phyloP scores from a whole-genome alignment of 108 stramenopile species.

The Stephanodiscus triporus region DNA sequence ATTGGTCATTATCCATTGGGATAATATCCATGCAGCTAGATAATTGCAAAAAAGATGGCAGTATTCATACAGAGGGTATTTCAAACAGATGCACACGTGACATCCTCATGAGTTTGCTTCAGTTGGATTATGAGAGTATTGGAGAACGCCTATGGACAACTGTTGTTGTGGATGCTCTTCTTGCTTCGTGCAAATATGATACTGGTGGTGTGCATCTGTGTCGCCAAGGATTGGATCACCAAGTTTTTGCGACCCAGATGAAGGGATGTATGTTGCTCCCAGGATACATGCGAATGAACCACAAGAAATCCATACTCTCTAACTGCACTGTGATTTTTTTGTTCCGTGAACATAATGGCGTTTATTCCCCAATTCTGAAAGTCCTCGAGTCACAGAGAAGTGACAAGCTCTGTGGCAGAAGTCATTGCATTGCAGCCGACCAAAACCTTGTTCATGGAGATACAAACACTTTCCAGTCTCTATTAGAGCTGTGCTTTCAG shows the following conservation, averaged over 20 bases:
- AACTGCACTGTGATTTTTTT: conserved; percentile 2
- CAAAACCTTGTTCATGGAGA: conserved; percentile 62
- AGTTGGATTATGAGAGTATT: conserved; percentile 70
- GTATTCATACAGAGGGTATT: conserved; percentile 24
- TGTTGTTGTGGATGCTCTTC: conserved; percentile 68
- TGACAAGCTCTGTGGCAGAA: conserved; percentile 28
- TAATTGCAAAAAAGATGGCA: conserved; percentile 16
- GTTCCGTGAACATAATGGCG: conserved; percentile 5
- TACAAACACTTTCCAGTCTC: conserved; percentile 43
- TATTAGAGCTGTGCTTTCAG: conserved; percentile 61
- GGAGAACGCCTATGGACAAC: conserved; percentile 71
- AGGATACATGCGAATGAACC: conserved; percentile 12
- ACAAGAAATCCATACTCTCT: not conserved
- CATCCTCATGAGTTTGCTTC: conserved; percentile 61
- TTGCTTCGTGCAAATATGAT: conserved; percentile 26
- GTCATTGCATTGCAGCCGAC: conserved; percentile 53
- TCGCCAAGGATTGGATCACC: not conserved
- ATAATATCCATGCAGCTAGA: conserved; percentile 25
- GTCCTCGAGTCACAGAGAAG: conserved; percentile 28
- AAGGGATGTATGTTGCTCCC: not conserved
- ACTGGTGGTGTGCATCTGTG: conserved; percentile 17
- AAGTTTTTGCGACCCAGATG: conserved; percentile 12
- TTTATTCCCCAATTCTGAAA: conserved; percentile 29
- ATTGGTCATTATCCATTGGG: conserved; percentile 34
- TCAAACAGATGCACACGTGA: conserved; percentile 39